phyloP scores from a whole-genome alignment of 441 rosid species.

The Bocquillonia castaneifolia region DNA sequence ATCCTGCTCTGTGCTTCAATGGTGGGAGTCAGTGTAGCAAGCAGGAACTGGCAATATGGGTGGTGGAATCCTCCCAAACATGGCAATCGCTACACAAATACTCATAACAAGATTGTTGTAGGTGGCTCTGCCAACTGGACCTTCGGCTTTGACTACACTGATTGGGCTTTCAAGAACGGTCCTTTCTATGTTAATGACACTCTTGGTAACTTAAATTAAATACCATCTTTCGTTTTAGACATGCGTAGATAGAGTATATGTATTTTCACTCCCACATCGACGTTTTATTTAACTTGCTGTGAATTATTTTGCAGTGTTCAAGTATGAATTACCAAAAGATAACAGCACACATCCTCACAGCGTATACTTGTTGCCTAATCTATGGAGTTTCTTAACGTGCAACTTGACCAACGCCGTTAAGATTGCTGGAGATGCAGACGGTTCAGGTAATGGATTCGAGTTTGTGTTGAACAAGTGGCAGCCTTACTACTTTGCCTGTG shows the following conservation, averaged over 20 bases:
- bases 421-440: constrained; percentile 43
- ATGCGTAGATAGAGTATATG: too few species aligned
- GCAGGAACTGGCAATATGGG: constrained; percentile 31
- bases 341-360: constrained; percentile 41
- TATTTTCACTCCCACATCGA: too few species aligned
- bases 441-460: constrained; percentile 48
- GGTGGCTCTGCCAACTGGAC: constrained; percentile 59
- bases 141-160: constrained; percentile 33
- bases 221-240: too few species aligned
- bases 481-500: constrained; percentile 59
- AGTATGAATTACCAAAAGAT: constrained; percentile 42
- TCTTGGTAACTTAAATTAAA: constrained; percentile 37
- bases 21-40: constrained; percentile 30
- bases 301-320: constrained; percentile 41
- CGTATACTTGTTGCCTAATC: constrained; percentile 47
- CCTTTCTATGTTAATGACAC: constrained; percentile 56
- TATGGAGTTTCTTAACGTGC: constrained; percentile 39
- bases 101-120: constrained; percentile 40
- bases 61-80: constrained; percentile 33
- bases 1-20: constrained; percentile 32
- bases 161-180: constrained; percentile 51
- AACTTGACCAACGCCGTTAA: constrained; percentile 36
- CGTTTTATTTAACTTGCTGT: not conserved
- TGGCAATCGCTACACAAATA: constrained; percentile 3
- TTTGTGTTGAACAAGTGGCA: constrained; percentile 35